These are phyloP conservation scores for Fusarium nodosum DNA, from an alignment of 2,329 filamentous ascomycete genomes.

Conservation along the genomic window DNA sequence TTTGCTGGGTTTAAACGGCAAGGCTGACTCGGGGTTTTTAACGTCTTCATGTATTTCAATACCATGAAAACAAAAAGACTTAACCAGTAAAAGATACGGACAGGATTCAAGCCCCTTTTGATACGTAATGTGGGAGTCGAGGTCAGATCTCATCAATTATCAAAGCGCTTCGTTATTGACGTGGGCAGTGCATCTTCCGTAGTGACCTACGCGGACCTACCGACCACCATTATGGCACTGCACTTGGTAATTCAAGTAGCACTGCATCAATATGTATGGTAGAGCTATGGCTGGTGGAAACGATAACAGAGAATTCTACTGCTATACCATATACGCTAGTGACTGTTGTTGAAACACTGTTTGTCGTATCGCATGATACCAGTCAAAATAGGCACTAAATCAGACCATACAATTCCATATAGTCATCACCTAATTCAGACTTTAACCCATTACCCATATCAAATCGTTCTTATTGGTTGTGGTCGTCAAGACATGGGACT, in stretches of 20 bases:
- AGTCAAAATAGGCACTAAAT: too few species aligned
- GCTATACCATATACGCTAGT: not conserved
- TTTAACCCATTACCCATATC: too few species aligned
- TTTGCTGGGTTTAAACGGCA: not conserved
- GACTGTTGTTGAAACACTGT: not conserved
- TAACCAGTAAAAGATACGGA: not conserved
- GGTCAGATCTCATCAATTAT: too few species aligned
- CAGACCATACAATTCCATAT: too few species aligned
- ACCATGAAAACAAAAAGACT: not conserved
- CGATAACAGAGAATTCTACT: not conserved
- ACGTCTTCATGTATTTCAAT: not conserved
- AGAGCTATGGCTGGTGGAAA: too few species aligned
- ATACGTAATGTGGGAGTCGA: not conserved
- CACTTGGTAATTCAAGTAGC: too few species aligned
- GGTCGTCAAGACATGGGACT: not conserved
- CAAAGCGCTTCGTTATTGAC: too few species aligned
- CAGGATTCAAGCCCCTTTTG: rapidly evolving
- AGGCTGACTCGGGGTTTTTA: not conserved
- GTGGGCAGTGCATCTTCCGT: too few species aligned
- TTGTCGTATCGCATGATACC: too few species aligned
- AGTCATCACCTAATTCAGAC: too few species aligned
- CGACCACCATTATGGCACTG: too few species aligned
- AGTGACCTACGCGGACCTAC: not conserved
- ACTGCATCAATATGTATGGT: too few species aligned
- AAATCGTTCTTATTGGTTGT: not conserved